phyloP scores from a whole-genome alignment of 148 eudicot genomes.

The Camellia japonica region DNA sequence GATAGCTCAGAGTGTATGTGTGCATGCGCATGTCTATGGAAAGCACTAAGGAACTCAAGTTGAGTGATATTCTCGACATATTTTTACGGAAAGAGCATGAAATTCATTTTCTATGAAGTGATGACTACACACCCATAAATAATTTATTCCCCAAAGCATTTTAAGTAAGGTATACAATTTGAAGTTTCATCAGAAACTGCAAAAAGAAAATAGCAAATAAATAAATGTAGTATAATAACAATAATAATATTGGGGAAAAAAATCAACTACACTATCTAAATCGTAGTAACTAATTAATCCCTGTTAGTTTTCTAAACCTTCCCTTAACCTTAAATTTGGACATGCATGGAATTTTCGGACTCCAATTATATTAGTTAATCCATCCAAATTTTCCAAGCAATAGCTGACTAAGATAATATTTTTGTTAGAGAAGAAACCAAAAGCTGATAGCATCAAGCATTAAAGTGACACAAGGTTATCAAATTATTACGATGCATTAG shows the following conservation, averaged over 20 bases:
- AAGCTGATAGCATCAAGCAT: background rate
- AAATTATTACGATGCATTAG: background rate
- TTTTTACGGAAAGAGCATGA: too few relatives aligned
- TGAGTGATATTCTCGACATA: background rate
- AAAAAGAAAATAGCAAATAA: too few relatives aligned
- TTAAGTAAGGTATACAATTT: too few relatives aligned
- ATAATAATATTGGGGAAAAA: background rate
- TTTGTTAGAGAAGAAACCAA: background rate
- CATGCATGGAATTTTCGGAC: background rate
- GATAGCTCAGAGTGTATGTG: background rate
- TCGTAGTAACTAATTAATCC: background rate
- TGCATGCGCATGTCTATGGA: too few relatives aligned
- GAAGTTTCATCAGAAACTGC: too few relatives aligned
- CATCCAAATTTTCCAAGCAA: background rate
- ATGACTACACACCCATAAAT: too few relatives aligned
- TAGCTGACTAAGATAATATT: background rate
- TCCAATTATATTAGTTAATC: background rate
- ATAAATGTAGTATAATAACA: background rate
- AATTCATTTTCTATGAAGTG: too few relatives aligned
- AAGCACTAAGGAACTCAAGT: background rate
- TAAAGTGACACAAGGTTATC: background rate
- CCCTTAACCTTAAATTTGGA: background rate
- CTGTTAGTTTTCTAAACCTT: background rate
- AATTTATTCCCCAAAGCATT: too few relatives aligned
- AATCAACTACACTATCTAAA: background rate